phyloP scores from a whole-genome alignment of 345 rosid genomes.

The Reutealis trisperma region DNA sequence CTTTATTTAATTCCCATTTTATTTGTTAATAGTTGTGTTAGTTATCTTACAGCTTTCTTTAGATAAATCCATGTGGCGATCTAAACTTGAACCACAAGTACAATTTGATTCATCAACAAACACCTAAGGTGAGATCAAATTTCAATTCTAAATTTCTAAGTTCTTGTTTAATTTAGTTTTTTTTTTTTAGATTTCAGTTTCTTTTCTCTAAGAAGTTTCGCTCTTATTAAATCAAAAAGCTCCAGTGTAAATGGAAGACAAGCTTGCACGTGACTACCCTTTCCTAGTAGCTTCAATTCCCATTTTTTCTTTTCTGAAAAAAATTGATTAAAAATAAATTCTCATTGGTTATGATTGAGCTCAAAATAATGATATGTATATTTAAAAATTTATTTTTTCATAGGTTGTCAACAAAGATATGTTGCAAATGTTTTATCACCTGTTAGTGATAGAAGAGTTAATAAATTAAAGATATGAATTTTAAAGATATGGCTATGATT shows the following conservation, averaged over 20 bases:
- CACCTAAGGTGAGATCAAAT: slow-evolving; percentile 55
- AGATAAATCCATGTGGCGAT: slow-evolving; percentile 74
- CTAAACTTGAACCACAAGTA: slow-evolving; percentile 50
- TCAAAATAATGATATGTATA: neutral
- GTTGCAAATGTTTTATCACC: slow-evolving; percentile 14
- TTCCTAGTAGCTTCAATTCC: neutral
- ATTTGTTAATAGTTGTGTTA: no score
- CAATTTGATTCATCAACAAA: slow-evolving; percentile 39
- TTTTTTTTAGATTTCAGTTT: slow-evolving; percentile 53
- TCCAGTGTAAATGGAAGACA: slow-evolving; percentile 11
- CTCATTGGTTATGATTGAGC: no score
- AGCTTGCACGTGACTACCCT: slow-evolving; percentile 21
- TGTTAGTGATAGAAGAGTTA: slow-evolving; percentile 4
- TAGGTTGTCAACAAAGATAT: slow-evolving; percentile 20
- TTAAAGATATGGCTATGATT: slow-evolving; percentile 43
- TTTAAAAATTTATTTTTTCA: neutral
- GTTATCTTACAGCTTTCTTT: no score
- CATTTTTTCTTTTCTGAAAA: no score
- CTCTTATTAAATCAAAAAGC: slow-evolving; percentile 27
- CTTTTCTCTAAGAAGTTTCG: slow-evolving; percentile 53
- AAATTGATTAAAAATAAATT: no score
- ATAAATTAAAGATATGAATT: slow-evolving; percentile 11
- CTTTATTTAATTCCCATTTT: no score
- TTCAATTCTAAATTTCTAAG: neutral
- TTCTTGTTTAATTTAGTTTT: neutral